Evolutionary conservation across 371 early-diverging fungal genomes (phyloP).

Genomic region (Gilbertella persicaria): DNA sequence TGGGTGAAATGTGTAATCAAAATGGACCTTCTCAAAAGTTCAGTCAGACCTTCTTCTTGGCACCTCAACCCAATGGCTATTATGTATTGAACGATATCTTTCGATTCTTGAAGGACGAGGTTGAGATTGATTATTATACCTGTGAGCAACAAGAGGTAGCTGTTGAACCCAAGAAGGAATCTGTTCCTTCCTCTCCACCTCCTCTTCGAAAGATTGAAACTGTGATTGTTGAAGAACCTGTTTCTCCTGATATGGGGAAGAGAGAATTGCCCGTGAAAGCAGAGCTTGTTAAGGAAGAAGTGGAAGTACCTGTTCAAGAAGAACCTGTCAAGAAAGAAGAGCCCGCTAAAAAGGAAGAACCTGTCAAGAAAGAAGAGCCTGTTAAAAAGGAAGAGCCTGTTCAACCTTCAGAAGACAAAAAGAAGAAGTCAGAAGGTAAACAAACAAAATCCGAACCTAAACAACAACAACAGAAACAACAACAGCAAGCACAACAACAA

Average conservation of each 20-base stretch:
- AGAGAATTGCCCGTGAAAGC: not conserved
- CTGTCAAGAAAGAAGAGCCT: not conserved
- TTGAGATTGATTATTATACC: slow-evolving; percentile 47
- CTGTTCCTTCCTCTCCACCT: not conserved
- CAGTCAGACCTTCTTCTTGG: slow-evolving; percentile 93
- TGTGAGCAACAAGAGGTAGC: slow-evolving; percentile 30
- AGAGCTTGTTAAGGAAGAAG: not conserved
- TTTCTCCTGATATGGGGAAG: not conserved
- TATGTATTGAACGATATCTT: slow-evolving; percentile 95
- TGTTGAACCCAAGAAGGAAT: slow-evolving; percentile 3
- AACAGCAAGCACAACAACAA: slow-evolving; percentile 2
- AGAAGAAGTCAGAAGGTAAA: not conserved
- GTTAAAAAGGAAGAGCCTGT: not conserved
- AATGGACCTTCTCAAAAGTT: slow-evolving; percentile 82
- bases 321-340: not conserved
- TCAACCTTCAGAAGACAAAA: not conserved
- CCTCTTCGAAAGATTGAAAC: not conserved
- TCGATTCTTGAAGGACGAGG: slow-evolving; percentile 89
- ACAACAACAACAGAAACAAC: slow-evolving; percentile 13
- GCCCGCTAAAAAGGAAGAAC: not conserved
- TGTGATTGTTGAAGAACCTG: not conserved
- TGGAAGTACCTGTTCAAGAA: not conserved
- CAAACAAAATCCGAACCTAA: not conserved
- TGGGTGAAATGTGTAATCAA: slow-evolving; percentile 91
- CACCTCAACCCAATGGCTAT: slow-evolving; percentile 88